Base-by-base conservation (phyloP, 148 eudicot species). In the Pharnaceum exiguum region DNA sequence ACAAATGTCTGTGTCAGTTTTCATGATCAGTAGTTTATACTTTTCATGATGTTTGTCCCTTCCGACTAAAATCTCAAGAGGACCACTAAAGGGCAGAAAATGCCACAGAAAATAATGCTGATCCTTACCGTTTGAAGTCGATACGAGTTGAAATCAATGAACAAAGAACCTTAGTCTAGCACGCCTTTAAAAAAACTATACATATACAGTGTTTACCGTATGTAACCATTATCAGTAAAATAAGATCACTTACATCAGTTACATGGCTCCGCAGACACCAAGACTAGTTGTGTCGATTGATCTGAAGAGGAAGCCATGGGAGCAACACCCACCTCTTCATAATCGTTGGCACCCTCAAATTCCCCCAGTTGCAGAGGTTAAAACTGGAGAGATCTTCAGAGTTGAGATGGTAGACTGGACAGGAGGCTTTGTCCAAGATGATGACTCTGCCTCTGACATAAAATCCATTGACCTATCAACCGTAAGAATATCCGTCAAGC, bases 381-480 rank as follows among this genome's bases (percentile, higher is more conserved):
- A 75, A 25, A 53, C 80, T 15, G 84, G 86, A 12, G 85, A 83
- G 55, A 17, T 85, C 27, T 81, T 79, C 62, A 73, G 81, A 68
- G 74, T 89, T 36, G 96, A 89, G 80, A 83, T 89, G 94, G 68
- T 79, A 25, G 94, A 86, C 48, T 89, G 94, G 94, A 89, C 96
- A 8, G 90, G 83, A 25, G 90, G 90, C 55, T 65, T 54, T 13
- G 77, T 89, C 25, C 72, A 68, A 11, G 90, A 89, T 39, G 72
- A 90, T 54, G 69, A 83, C 54, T 73, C 95, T 55, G 97, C 97
- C 49, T 50, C 42, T 59, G 97, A 90, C 62, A 36, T 90, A 10
- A 90, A 90, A 68, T 70, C 60, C 46, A 21, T 78, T 31, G 95
- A 90, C 71, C 82, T 90, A 26, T 84, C 91, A 44, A 59, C 72